phyloP scores from a whole-genome alignment of 495 filamentous ascomycete genomes.

The Neurospora discreta region DNA sequence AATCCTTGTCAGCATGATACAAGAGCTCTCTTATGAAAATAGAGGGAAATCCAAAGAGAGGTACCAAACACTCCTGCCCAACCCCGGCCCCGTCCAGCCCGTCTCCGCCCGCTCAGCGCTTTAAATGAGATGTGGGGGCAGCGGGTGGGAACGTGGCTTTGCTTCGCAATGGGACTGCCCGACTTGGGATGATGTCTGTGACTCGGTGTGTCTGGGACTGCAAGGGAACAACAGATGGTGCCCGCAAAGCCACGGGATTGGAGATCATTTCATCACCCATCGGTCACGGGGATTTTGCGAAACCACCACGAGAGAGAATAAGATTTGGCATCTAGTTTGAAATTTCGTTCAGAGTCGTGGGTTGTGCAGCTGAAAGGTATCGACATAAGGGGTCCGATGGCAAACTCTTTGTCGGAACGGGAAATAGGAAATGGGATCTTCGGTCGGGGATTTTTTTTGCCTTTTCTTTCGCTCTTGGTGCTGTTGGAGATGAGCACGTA shows the following conservation, averaged over 20 bases:
- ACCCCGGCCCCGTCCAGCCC: neutral
- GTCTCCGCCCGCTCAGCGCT: conserved; percentile 1
- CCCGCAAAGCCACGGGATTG: neutral
- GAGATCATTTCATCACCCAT: neutral
- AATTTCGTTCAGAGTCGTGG: neutral
- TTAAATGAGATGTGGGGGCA: conserved; percentile 10
- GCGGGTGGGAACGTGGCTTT: neutral
- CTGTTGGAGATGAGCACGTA: neutral
- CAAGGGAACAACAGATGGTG: neutral
- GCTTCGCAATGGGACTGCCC: neutral
- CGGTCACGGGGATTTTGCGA: neutral
- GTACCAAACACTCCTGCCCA: neutral
- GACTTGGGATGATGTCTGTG: neutral
- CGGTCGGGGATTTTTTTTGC: neutral
- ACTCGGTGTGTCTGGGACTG: neutral
- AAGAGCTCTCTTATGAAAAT: neutral
- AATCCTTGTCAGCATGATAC: neutral
- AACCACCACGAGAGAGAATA: neutral
- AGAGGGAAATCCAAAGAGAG: too few species aligned
- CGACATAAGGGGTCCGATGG: neutral
- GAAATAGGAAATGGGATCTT: neutral
- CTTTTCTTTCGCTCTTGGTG: neutral
- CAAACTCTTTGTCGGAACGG: neutral
- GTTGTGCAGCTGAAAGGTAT: neutral
- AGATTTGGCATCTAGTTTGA: neutral